A percentile compares a stretch with the other conserved stretches of the same genome.
Conservation (phyloP, 2,329 filamentous ascomycete species). For the Incumbomyces lentus region DNA sequence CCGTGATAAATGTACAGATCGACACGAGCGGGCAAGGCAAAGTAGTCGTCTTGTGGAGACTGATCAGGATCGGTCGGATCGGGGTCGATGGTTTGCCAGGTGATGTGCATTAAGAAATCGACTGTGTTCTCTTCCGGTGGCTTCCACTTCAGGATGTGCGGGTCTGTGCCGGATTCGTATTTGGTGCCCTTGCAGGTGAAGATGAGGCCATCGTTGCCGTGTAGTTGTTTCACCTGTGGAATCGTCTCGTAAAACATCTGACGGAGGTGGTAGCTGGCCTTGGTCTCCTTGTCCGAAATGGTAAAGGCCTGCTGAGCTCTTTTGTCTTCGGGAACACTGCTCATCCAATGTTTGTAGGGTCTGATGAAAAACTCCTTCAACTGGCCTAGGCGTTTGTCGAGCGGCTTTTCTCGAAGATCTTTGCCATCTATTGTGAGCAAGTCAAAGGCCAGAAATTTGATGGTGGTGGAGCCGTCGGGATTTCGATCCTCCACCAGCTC, state of each 20-base stretch:
- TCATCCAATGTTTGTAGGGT: slow-evolving; percentile 61
- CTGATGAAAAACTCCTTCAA: slow-evolving; percentile 71
- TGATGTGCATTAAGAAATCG: slow-evolving; percentile 73
- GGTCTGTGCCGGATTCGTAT: slow-evolving; percentile 84
- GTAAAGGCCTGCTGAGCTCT: slow-evolving; percentile 49
- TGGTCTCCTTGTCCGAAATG: slow-evolving; percentile 81
- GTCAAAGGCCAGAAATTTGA: slow-evolving; percentile 88
- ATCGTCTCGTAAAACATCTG: slow-evolving; percentile 87
- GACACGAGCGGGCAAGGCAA: slow-evolving; percentile 58
- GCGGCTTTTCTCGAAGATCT: slow-evolving; percentile 63
- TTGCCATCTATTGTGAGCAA: slow-evolving; percentile 72
- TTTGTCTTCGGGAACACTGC: slow-evolving; percentile 60
- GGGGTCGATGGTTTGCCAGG: slow-evolving; percentile 63
- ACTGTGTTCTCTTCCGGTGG: slow-evolving; percentile 89
- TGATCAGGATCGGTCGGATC: slow-evolving; percentile 58
- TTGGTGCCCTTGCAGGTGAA: slow-evolving; percentile 87
- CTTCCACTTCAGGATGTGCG: slow-evolving; percentile 96
- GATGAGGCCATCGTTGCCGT: slow-evolving; percentile 93
- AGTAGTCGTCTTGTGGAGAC: slow-evolving; percentile 63
- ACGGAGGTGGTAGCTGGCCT: slow-evolving; percentile 77
- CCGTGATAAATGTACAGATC: slow-evolving; percentile 58
- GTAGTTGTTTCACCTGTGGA: slow-evolving; percentile 58
- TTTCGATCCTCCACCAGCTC: slow-evolving; percentile 83
- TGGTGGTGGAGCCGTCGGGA: slow-evolving; percentile 54
- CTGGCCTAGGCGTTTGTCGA: slow-evolving; percentile 83